Evolutionary conservation across 116 monocot genomes (phyloP), one percentile per base, ranked within the genome.

Genomic region (Zostera marina): DNA sequence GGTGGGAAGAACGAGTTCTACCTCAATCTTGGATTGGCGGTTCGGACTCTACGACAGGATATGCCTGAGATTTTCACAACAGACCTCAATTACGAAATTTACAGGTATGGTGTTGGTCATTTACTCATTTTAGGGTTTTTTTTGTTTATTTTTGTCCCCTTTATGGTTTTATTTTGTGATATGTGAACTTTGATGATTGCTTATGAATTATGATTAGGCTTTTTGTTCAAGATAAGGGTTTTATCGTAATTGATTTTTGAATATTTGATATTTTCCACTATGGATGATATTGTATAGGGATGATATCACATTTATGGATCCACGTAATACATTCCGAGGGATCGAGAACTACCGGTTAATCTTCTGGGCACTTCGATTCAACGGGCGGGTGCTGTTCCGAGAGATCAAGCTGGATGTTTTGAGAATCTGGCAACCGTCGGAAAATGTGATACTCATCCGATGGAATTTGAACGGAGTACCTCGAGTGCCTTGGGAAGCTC

Each of bases 301-400:
- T 23, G 88, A 93, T 57, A 76, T 93, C 52, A 81, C 84, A 11
- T 88, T 88, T 52, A 43, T 73, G 24, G 88, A 93, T 65, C 88
- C 93, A 5, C 68, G 84, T 3, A 81, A 81, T 56, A 79, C 84
- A 15, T 88, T 93, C 54, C 72, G 65, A 41, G 93, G 93, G 14
- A 81, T 88, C 11, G 84, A 84, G 41, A 88, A 87, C 75, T 93
- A 93, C 52, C 65, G 68, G 48, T 54, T 79, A 14, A 84, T 93
- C 20, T 88, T 93, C 65, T 88, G 93, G 93, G 84, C 88, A 1
- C 68, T 93, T 14, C 69, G 93, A 15, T 93, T 93, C 58, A 84
- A 93, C 51, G 88, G 84, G 10, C 71, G 81, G 47, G 66, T 93
- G 54, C 73, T 93, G 11, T 93, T 93, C 42, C 61, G 74, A 12